phyloP scores from a whole-genome alignment of 352 stramenopile genomes.

The Phytophthora meadii region DNA sequence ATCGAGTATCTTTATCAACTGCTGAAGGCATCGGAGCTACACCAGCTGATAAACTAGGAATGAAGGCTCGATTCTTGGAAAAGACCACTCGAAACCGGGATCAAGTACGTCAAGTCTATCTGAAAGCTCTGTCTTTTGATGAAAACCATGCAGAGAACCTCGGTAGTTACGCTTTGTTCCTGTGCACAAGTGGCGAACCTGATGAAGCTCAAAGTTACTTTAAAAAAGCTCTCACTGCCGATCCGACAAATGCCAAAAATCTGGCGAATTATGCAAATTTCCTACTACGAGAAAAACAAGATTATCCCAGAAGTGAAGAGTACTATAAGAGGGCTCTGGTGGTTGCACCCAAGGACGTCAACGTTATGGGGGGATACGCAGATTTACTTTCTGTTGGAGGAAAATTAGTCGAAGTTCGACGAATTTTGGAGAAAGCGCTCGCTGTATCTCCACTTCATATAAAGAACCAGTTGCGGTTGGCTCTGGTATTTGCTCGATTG shows the following conservation, averaged over 20 bases:
- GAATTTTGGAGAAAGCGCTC: conserved; percentile 34
- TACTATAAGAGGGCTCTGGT: conserved; percentile 38
- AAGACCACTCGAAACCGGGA: conserved; percentile 24
- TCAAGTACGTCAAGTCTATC: conserved; percentile 40
- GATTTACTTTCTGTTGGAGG: conserved; percentile 28
- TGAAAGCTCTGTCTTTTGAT: conserved; percentile 43
- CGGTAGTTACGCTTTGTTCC: conserved; percentile 50
- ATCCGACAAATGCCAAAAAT: conserved; percentile 27
- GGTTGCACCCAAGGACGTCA: conserved; percentile 28
- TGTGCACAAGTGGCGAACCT: conserved; percentile 27
- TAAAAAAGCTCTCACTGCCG: conserved; percentile 28
- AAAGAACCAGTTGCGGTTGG: conserved; percentile 29
- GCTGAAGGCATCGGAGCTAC: conserved; percentile 6
- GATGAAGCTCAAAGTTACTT: conserved; percentile 35
- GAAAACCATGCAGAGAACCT: conserved; percentile 38
- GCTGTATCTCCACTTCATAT: conserved; percentile 21
- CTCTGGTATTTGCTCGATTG: conserved; percentile 20
- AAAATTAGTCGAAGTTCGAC: conserved; percentile 15
- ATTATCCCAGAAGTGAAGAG: conserved; percentile 36
- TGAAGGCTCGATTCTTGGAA: conserved; percentile 57
- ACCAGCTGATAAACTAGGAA: conserved; percentile 45
- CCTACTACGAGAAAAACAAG: conserved; percentile 26
- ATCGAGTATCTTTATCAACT: conserved; percentile 28
- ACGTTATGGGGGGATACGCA: conserved; percentile 40
- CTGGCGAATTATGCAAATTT: conserved; percentile 48